Conservation (phyloP, 257 asterid genomes). For the Solanum neorickii region DNA sequence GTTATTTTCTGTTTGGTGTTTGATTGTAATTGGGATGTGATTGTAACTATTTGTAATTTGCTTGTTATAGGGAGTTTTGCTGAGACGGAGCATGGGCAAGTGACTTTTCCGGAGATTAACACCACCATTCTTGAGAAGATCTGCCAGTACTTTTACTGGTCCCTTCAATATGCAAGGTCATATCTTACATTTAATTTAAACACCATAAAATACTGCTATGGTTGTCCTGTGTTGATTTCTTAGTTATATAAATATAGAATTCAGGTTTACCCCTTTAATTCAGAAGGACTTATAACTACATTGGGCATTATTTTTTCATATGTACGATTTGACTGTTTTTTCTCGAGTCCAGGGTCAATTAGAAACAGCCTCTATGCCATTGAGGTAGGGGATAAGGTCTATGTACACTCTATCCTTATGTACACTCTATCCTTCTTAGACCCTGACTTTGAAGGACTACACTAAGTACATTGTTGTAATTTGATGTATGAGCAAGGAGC, state of each 20-base stretch:
- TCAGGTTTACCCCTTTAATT: not conserved
- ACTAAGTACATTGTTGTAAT: not conserved
- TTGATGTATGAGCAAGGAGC: not conserved
- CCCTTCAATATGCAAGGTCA: slow-evolving; percentile 92
- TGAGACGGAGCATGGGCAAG: slow-evolving; percentile 75
- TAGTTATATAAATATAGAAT: not conserved
- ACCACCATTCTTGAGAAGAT: slow-evolving; percentile 82
- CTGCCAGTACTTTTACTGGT: slow-evolving; percentile 96
- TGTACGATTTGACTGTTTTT: not conserved
- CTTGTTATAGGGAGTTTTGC: slow-evolving; percentile 56
- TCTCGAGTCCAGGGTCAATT: not conserved
- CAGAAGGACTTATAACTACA: not conserved
- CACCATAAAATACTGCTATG: not conserved
- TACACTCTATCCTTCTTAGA: not conserved
- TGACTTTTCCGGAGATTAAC: slow-evolving; percentile 89
- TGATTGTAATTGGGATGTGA: not conserved
- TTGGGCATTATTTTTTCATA: not conserved
- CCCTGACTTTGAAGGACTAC: not conserved
- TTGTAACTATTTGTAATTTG: not conserved
- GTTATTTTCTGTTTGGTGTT: not conserved
- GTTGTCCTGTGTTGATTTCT: not conserved
- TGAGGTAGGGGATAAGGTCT: not conserved
- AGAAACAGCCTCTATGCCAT: not conserved
- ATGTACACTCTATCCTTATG: not conserved
- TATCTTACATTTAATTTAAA: not conserved